A percentile compares a stretch with the other conserved stretches of the same genome.
Conservation (phyloP, 1,284 basidiomycete species). For the Porogramme epimiltina region DNA sequence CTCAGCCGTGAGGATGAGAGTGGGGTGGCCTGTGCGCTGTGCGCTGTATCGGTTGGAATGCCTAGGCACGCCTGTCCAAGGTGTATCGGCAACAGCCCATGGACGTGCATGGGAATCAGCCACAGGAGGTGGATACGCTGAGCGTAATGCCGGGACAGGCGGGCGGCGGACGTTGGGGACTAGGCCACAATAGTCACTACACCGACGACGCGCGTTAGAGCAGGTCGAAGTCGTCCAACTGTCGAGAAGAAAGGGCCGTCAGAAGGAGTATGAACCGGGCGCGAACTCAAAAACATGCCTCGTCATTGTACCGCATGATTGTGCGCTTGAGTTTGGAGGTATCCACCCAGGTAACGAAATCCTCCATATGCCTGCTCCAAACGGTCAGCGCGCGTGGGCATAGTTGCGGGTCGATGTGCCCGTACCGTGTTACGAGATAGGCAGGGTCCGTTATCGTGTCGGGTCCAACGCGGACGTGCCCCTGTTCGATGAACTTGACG, state of each 20-base stretch:
- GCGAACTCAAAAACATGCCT: conserved; percentile 43
- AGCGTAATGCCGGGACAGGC: too few relatives aligned
- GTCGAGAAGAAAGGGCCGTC: conserved; percentile 23
- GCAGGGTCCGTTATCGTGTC: conserved; percentile 97
- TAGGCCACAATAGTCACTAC: too few relatives aligned
- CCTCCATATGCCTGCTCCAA: conserved; percentile 85
- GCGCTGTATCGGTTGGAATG: too few relatives aligned
- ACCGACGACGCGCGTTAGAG: conserved; percentile 59
- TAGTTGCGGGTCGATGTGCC: neutral
- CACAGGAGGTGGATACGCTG: too few relatives aligned
- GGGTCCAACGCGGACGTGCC: conserved; percentile 96
- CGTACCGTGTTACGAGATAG: conserved; percentile 88
- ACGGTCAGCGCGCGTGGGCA: neutral
- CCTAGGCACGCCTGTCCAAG: too few relatives aligned
- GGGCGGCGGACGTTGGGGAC: too few relatives aligned
- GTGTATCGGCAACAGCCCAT: neutral
- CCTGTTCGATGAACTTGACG: conserved; percentile 97
- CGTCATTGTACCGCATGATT: conserved; percentile 96
- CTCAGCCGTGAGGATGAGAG: too few relatives aligned
- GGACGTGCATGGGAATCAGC: too few relatives aligned
- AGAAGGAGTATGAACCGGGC: neutral
- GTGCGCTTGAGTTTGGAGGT: conserved; percentile 96
- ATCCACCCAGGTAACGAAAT: conserved; percentile 99
- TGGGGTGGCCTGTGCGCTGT: too few relatives aligned
- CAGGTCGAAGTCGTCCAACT: conserved; percentile 92